These are phyloP conservation scores for Pseudonitzschia delicatissima DNA, from an alignment of 108 stramenopile genomes.

Conservation along the genomic window DNA sequence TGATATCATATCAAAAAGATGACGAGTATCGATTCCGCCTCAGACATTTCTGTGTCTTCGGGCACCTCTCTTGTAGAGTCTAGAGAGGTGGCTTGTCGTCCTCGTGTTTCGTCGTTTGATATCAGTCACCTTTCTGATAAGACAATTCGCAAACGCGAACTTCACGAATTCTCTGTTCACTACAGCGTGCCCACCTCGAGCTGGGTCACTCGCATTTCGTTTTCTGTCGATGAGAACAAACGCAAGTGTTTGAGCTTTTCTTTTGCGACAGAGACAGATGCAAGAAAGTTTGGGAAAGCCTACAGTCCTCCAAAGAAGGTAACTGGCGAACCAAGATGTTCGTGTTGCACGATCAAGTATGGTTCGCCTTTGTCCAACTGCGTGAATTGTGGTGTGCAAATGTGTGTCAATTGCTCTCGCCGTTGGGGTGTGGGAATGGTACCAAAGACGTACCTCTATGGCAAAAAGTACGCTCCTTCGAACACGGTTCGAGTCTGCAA, in stretches of 20 bases:
- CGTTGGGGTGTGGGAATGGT: slow-evolving; percentile 57
- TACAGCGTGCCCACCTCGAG: slow-evolving; percentile 28
- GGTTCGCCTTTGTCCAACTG: slow-evolving; percentile 25
- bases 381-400: slow-evolving; percentile 64
- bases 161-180: slow-evolving; percentile 39
- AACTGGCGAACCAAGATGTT: slow-evolving; percentile 10
- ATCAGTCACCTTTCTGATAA: slow-evolving; percentile 15
- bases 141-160: slow-evolving; percentile 22
- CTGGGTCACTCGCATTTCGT: slow-evolving; percentile 32
- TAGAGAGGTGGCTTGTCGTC: no score
- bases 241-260: slow-evolving; percentile 26
- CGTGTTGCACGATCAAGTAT: slow-evolving; percentile 22
- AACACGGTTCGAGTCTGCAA: slow-evolving; percentile 54
- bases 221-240: background rate
- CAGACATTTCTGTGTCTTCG: no score
- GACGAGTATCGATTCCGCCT: no score
- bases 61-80: no score
- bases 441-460: slow-evolving; percentile 61
- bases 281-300: slow-evolving; percentile 38
- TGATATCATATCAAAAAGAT: no score
- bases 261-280: slow-evolving; percentile 44
- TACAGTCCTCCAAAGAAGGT: slow-evolving; percentile 52
- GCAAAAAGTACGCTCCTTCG: background rate
- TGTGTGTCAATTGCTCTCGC: slow-evolving; percentile 56
- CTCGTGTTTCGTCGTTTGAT: slow-evolving; percentile 21